Evolutionary conservation across 2,329 filamentous ascomycete species (phyloP).

Genomic region (Ceratocystis papillata): DNA sequence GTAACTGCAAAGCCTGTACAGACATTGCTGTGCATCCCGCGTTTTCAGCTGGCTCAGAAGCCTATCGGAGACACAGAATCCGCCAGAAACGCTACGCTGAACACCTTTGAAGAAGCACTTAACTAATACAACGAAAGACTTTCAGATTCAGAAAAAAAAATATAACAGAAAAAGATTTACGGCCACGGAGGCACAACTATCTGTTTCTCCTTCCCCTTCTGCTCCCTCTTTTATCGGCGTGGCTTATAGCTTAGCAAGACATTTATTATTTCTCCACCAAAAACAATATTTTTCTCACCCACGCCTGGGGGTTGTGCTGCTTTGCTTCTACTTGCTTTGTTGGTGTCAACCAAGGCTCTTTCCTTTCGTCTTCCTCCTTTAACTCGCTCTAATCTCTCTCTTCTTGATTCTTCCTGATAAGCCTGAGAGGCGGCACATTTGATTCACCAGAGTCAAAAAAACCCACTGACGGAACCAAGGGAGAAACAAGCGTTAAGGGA

Average conservation of each 20-base stretch:
- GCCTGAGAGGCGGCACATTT: conserved; percentile 14
- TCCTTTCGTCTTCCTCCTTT: not conserved
- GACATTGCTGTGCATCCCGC: conserved; percentile 9
- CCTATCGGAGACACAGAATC: not conserved
- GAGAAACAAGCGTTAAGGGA: conserved; percentile 17
- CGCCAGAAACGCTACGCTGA: not conserved
- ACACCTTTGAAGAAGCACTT: not conserved
- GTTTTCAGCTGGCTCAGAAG: not conserved
- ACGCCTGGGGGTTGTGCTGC: not conserved
- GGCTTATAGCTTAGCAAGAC: conserved; percentile 14
- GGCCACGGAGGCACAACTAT: not conserved
- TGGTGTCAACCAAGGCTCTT: not conserved
- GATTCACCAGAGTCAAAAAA: conserved; percentile 10
- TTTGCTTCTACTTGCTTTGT: not conserved
- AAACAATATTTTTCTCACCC: conserved; percentile 2
- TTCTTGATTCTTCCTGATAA: conserved; percentile 9
- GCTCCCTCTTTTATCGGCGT: not conserved
- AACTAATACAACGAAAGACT: not conserved
- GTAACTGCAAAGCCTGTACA: not conserved
- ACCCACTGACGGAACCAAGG: conserved; percentile 7
- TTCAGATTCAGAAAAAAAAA: not conserved
- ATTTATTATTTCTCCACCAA: conserved; percentile 1
- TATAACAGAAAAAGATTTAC: not conserved
- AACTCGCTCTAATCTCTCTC: not conserved
- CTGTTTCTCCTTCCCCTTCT: conserved; percentile 8